These are phyloP conservation scores for Prunus dulcis DNA, from an alignment of 306 rosid species.

Conservation along the genomic window DNA sequence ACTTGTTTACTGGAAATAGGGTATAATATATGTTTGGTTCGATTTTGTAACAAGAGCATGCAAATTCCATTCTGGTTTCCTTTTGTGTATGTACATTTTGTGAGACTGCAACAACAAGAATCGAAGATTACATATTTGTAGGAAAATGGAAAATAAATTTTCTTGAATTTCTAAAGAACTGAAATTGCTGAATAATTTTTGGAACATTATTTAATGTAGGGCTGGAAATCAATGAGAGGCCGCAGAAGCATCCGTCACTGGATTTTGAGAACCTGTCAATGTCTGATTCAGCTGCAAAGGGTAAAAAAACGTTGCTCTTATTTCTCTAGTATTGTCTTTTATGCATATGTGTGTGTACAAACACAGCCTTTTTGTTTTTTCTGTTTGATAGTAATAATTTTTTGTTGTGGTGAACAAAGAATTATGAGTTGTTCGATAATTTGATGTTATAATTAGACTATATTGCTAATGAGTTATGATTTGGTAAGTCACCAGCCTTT, in stretches of 20 bases:
- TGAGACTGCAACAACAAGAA: too few relatives aligned
- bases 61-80: too few relatives aligned
- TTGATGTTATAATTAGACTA: not conserved
- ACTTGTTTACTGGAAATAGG: not conserved
- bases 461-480: not conserved
- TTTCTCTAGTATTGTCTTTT: not conserved
- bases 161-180: not conserved
- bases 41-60: too few relatives aligned
- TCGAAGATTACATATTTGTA: too few relatives aligned
- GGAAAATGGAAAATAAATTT: not conserved
- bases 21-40: not conserved
- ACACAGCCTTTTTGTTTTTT: not conserved
- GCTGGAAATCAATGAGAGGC: constrained; percentile 87
- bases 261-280: constrained; percentile 70
- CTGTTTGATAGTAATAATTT: not conserved
- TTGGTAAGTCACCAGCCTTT: too few relatives aligned
- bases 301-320: constrained; percentile 23
- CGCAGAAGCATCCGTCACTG: constrained; percentile 66
- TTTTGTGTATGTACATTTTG: too few relatives aligned
- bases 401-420: not conserved
- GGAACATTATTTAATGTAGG: constrained; percentile 37
- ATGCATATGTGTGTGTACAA: not conserved
- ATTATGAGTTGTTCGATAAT: not conserved
- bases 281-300: constrained; percentile 46
- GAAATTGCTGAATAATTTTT: not conserved